Evolutionary conservation across 768 basidiomycete genomes (phyloP).

Genomic region (Calocybe gangraenosa): DNA sequence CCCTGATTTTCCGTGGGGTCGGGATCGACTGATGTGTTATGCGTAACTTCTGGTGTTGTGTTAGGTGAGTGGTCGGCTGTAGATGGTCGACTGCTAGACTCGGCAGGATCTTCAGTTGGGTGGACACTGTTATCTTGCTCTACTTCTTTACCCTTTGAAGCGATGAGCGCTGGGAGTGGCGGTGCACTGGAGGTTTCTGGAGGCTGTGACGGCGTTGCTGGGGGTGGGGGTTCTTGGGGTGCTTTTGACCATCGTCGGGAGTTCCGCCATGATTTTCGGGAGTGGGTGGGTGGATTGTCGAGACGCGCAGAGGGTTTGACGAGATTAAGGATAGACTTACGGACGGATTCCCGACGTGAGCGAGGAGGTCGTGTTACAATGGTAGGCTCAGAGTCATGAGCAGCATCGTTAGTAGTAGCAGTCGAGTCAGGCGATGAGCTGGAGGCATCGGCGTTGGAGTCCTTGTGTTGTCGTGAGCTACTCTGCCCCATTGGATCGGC

Average conservation of each 20-base stretch:
- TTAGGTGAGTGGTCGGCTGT: too few relatives aligned
- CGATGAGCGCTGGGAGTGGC: neutral
- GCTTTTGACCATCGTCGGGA: conserved; percentile 3
- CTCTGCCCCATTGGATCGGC: neutral
- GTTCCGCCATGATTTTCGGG: conserved; percentile 1
- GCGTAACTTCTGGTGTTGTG: too few relatives aligned
- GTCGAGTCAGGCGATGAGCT: neutral
- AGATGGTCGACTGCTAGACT: too few relatives aligned
- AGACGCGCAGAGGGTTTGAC: neutral
- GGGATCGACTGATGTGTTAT: neutral
- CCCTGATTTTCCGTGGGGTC: neutral
- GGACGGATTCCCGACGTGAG: conserved; percentile 4
- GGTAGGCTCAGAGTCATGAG: neutral
- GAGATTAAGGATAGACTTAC: conserved; percentile 1
- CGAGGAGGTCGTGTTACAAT: neutral
- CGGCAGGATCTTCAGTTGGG: too few relatives aligned
- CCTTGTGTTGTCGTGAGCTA: conserved; percentile 9
- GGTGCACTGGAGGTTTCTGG: neutral
- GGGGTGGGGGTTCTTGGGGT: neutral
- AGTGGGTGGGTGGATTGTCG: neutral
- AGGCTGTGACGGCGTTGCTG: neutral
- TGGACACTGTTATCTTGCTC: too few relatives aligned
- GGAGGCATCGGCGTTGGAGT: neutral
- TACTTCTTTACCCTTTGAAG: neutral
- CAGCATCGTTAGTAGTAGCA: neutral